Evolutionary conservation across 306 rosid genomes (phyloP).

Genomic region (Malus sieversii): DNA sequence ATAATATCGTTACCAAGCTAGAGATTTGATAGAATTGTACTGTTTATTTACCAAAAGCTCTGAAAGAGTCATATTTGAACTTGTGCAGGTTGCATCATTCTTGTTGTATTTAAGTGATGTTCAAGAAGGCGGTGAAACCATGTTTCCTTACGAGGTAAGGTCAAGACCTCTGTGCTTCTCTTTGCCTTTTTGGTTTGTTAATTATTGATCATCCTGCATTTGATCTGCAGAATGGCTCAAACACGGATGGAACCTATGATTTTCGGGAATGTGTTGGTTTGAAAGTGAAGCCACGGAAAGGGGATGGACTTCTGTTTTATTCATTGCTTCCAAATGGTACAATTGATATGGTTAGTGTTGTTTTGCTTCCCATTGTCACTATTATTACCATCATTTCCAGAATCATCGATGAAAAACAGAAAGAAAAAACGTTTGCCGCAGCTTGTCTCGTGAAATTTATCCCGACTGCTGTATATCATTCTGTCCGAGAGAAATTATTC

Average conservation of each 20-base stretch:
- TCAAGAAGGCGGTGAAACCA: constrained; percentile 80
- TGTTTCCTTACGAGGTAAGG: constrained; percentile 86
- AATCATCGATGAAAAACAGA: neutral
- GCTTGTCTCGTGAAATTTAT: neutral
- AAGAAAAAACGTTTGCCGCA: neutral
- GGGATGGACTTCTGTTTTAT: constrained; percentile 87
- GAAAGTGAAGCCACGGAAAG: constrained; percentile 76
- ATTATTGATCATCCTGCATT: neutral
- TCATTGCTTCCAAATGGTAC: constrained; percentile 67
- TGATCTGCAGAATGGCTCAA: constrained; percentile 60
- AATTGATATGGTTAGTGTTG: constrained; percentile 66
- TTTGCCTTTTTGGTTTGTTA: neutral
- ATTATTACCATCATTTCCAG: neutral
- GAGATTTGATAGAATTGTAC: neutral
- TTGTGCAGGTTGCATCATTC: constrained; percentile 68
- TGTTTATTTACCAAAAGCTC: neutral
- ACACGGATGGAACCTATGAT: constrained; percentile 53
- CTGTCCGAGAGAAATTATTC: neutral
- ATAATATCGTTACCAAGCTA: no score
- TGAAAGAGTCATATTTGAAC: constrained; percentile 3
- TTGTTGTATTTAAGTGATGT: constrained; percentile 80
- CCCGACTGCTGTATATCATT: neutral
- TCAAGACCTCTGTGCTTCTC: neutral
- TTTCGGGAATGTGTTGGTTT: constrained; percentile 53
- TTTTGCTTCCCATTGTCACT: neutral